Base-by-base conservation (phyloP, 2,329 filamentous ascomycete genomes). In the Penicillium paneum region DNA sequence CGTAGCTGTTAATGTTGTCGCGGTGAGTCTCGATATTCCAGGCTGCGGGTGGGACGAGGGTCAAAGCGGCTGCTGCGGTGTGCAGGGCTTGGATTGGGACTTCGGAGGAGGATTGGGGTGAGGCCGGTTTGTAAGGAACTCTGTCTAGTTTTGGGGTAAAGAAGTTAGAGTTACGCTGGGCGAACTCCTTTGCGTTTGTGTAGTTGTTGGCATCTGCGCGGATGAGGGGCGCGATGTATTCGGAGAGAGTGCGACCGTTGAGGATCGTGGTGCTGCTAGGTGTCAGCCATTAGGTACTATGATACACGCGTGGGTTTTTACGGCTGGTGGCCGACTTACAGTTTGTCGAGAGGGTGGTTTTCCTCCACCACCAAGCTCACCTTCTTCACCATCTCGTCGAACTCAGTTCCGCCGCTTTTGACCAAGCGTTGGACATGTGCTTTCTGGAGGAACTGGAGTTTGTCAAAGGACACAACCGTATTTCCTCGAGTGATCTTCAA, bases 401-500 rank as follows among this genome's bases (percentile, higher is more conserved):
- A 72, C 24, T 69, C 62, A 7, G 71, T 64, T 39, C 81, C 80
- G 58, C 77, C 76, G 21, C 67, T 68, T 40, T 76, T 64, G 35
- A 79, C 78, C 48, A 76, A 77, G 6, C 74, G 73, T 36, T 77
- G 73, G n/a, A 80, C 81, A 67, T 93, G 90, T 43, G 83, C 81
- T 63, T 83, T 84, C 67, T 97, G 90, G 45, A 97, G 81, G 70
- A 86, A 90, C 64, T 84, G 82, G 15, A 97, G 81, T 69, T 97
- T 99, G 45, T 86, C 84, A 47, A 87, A 82, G 19, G 88, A 85
- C 17, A 97, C 90, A 13, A 88, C 87, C 7, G 92, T 90, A 70
- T 97, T 92, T 10, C 93, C 93, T 64, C 88, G 90, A 3, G 91
- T 97, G 74, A 97, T 95, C 67, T 91, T 91, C 61, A 96, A 80